Base-by-base conservation (phyloP, 2,329 filamentous ascomycete genomes). In the Pseudogymnoascus sp. region DNA sequence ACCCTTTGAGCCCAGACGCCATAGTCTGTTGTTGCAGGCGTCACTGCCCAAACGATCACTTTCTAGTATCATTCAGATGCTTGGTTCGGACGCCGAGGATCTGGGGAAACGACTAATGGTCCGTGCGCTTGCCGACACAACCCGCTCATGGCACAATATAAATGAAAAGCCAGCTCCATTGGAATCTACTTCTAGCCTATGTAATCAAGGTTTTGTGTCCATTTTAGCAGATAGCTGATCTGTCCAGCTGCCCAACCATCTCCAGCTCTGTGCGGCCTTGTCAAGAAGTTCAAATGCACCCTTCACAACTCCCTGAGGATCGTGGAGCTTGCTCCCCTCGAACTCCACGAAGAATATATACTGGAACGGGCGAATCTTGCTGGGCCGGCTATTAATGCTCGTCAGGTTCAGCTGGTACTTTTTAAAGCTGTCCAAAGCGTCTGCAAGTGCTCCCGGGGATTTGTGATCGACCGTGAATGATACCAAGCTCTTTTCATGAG, bases 261-360 rank as follows among this genome's bases (percentile, higher is more conserved):
- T 81, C 79, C 82, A 88, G 56, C 76, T 80, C 73, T 84, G 78
- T n/a, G 85, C 85, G 66, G 85, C 82, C 31, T 72, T 73, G 1
- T 76, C 77, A 67, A 92, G 78, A 66, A 82, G 82, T 60, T 77
- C 77, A 72, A 93, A 74, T 26, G 86, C 88, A 22, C 75, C 76
- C 64, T 83, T 80, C 14, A 92, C 87, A 65, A 80, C 79, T 3
- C 81, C 82, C 61, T 82, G 79, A 2, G 79, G 78, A 69, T 85
- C 84, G 59, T 76, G 74, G 63, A 74, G 70, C 68, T 76, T 77
- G 73, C 85, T 82, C 1, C 89, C 88, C 73, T 89, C 84, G 70
- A 96, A 92, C 79, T 98, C 93, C 31, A 97, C 87, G 72, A 98
- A 93, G 78, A 98, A 97, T 38, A 97, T 84, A 77, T 98, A 98